Evolutionary conservation across 2,329 filamentous ascomycete genomes (phyloP).

Genomic region (Coniochaeta pulveracea): DNA sequence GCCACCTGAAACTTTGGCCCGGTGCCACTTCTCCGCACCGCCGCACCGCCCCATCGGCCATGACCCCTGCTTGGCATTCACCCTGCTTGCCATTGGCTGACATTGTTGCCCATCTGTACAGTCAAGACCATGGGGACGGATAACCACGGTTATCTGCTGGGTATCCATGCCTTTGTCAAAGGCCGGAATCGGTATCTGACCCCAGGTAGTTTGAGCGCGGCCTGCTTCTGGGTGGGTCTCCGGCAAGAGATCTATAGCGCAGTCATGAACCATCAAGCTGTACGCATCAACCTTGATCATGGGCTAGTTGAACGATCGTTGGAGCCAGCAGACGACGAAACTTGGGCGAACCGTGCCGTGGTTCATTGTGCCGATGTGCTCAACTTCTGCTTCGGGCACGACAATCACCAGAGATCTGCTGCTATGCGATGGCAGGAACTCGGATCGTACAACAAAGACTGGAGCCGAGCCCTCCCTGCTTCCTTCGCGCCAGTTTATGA

Average conservation of each 20-base stretch:
- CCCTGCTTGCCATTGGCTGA: conserved; percentile 5
- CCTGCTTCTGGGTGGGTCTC: conserved; percentile 45
- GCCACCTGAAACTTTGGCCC: too few relatives aligned
- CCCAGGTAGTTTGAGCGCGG: conserved; percentile 32
- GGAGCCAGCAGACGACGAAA: conserved; percentile 34
- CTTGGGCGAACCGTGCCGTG: conserved; percentile 50
- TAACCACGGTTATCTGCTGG: conserved; percentile 30
- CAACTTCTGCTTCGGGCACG: conserved; percentile 47
- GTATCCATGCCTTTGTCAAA: conserved; percentile 33
- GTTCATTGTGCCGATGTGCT: conserved; percentile 53
- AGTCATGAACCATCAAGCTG: conserved; percentile 31
- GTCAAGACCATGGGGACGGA: conserved; percentile 30
- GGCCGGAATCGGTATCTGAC: conserved; percentile 26
- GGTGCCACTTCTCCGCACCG: too few relatives aligned
- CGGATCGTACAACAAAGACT: conserved; percentile 30
- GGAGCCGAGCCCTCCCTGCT: conserved; percentile 32
- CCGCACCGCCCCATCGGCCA: too few relatives aligned
- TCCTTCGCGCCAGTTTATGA: conserved; percentile 44
- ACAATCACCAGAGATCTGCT: conserved; percentile 15
- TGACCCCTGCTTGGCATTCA: too few relatives aligned
- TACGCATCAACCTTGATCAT: conserved; percentile 37
- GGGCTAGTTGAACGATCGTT: conserved; percentile 40
- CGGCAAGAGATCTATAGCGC: conserved; percentile 50
- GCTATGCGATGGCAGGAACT: conserved; percentile 29
- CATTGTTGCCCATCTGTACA: conserved; percentile 11